A percentile compares a stretch with the other conserved stretches of the same genome.
Evolutionary conservation across 2,329 filamentous ascomycete species (phyloP).

Genomic region (Xylaria hypoxylon): DNA sequence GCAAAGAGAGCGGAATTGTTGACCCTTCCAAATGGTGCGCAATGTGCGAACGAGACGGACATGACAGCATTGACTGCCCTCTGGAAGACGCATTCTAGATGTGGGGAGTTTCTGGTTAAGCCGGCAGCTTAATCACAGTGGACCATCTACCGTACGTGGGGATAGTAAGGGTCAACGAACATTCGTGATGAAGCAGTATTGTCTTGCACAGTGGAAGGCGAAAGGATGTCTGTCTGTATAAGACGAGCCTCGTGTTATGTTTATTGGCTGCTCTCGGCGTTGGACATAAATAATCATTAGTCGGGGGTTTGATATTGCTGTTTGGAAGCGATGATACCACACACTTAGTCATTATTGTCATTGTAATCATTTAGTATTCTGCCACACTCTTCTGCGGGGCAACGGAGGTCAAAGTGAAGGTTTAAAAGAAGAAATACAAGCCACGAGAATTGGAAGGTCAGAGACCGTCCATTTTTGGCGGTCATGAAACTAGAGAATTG

Average conservation of each 20-base stretch:
- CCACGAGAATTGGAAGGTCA: neutral
- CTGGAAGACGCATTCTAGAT: constrained; percentile 82
- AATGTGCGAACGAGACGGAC: constrained; percentile 93
- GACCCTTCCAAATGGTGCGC: constrained; percentile 96
- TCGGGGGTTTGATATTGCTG: constrained; percentile 42
- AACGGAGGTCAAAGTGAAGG: neutral
- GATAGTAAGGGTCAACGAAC: neutral
- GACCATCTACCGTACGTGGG: neutral
- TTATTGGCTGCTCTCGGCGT: constrained; percentile 38
- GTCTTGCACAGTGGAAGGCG: constrained; percentile 7
- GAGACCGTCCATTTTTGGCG: neutral
- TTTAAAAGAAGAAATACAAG: neutral
- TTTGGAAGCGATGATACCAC: constrained; percentile 50
- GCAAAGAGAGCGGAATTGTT: constrained; percentile 80
- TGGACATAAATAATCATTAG: constrained; percentile 40
- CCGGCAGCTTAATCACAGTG: constrained; percentile 4
- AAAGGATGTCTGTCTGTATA: constrained; percentile 23
- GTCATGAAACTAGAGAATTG: neutral
- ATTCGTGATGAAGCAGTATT: neutral
- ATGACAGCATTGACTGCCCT: constrained; percentile 95
- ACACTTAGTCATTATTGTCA: constrained; percentile 36
- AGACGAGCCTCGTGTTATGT: constrained; percentile 22
- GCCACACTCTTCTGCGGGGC: neutral
- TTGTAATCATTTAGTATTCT: constrained; percentile 23
- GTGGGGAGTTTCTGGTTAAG: neutral